Evolutionary conservation across 805 yeast genomes (phyloP), one percentile per base, ranked within the genome.

Genomic region (Sporopachydermia lactativora): DNA sequence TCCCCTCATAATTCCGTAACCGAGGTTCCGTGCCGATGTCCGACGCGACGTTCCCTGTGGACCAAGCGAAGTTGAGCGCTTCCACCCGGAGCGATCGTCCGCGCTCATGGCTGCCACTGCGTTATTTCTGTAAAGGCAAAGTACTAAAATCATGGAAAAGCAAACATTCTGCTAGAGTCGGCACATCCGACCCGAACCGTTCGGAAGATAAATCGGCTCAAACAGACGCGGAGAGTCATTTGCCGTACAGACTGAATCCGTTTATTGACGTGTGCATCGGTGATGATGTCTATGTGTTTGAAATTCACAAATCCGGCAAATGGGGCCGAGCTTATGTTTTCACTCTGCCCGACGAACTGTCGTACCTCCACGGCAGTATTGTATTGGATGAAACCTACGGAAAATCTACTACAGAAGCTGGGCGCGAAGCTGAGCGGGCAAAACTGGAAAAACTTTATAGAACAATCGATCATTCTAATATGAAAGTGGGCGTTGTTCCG

Each of bases 251-350:
- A 24, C n/a, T 24, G n/a, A 24, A 24, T 24, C 31, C 31, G 13
- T 5, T 36, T 5, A 36, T 35, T 15, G 37, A 35, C 14, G 11
- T 35, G 11, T 8, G 17, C 11, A 6, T 35, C 15, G 95, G 94
- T 28, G 94, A 83, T 57, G 83, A 78, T 46, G 75, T 81, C 19
- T 81, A 71, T 54, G 62, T 82, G 15, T 81, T 83, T 52, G 95
- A 84, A 53, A 61, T 69, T 38, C 64, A 70, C 56, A 57, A 61
- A 35, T 42, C 53, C 19, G 65, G 66, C 15, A 69, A 69, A 45
- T 85, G 95, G 95, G 84, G 77, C 17, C 67, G 95, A 49, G 95
- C 86, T 8, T 84, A 85, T 55, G 66, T 73, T 3, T 61, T 80
- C 28, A 62, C 78, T 34, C 70, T 75, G 43, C 88, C 94, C 5